phyloP scores from a whole-genome alignment of 1,284 basidiomycete genomes.

The Cutaneotrichosporon cutaneum region DNA sequence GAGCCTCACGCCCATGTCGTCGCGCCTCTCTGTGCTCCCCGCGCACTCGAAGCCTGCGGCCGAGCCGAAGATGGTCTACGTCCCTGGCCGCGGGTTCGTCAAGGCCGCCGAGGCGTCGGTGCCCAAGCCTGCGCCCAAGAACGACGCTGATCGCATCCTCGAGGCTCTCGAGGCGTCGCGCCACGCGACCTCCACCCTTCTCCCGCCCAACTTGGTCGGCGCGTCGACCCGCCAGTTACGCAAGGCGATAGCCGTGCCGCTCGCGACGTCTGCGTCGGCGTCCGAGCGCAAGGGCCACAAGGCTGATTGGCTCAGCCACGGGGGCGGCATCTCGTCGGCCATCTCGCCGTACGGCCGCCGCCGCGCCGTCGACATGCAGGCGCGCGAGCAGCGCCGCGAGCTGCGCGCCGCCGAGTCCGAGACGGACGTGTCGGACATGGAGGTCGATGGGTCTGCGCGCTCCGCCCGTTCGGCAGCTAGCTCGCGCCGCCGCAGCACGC shows the following conservation, averaged over 20 bases:
- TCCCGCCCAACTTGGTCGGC: constrained; percentile 36
- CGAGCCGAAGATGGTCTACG: constrained; percentile 40
- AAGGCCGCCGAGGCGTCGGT: constrained; percentile 36
- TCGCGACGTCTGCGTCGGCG: constrained; percentile 41
- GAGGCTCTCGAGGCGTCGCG: constrained; percentile 47
- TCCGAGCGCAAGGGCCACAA: constrained; percentile 30
- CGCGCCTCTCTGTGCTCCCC: constrained; percentile 10
- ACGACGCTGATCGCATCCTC: constrained; percentile 51
- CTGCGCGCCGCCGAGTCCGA: constrained; percentile 10
- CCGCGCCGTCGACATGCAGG: constrained; percentile 35
- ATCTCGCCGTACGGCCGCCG: constrained; percentile 51
- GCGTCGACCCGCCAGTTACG: constrained; percentile 43
- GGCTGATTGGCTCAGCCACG: constrained; percentile 26
- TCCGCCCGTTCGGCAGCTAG: neutral
- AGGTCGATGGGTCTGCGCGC: constrained; percentile 14
- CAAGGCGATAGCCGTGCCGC: constrained; percentile 47
- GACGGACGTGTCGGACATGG: constrained; percentile 22
- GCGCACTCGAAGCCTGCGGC: neutral
- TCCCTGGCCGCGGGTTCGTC: constrained; percentile 45
- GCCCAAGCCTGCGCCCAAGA: constrained; percentile 35
- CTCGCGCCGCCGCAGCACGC: constrained; percentile 13
- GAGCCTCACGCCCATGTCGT: neutral
- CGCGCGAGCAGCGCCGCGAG: constrained; percentile 32
- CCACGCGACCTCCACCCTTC: constrained; percentile 11
- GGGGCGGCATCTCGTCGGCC: constrained; percentile 38